Conservation (phyloP, 768 basidiomycete species). For the Leccinum ochraceum region DNA sequence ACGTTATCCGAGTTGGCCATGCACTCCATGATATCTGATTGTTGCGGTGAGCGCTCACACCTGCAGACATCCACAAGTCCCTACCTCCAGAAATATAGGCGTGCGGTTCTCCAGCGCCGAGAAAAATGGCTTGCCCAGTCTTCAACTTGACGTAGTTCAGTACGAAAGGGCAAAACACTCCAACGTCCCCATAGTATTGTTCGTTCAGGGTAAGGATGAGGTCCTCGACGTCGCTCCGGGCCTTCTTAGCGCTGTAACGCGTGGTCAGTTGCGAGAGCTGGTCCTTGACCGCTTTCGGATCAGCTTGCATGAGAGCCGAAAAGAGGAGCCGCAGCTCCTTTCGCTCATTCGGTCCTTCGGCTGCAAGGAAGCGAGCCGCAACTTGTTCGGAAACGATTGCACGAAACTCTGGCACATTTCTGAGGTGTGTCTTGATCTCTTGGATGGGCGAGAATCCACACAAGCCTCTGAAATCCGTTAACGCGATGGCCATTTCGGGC, state of each 20-base stretch:
- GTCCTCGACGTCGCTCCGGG: slow-evolving; percentile 51
- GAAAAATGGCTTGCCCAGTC: slow-evolving; percentile 89
- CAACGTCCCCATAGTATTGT: slow-evolving; percentile 92
- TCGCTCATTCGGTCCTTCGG: slow-evolving; percentile 34
- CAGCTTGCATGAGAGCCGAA: slow-evolving; percentile 81
- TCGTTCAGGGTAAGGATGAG: slow-evolving; percentile 62
- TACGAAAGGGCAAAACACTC: slow-evolving; percentile 88
- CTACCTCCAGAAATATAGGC: slow-evolving; percentile 93
- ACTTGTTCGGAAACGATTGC: slow-evolving; percentile 64
- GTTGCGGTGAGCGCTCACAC: slow-evolving; percentile 2
- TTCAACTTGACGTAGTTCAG: slow-evolving; percentile 82
- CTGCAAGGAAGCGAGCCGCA: slow-evolving; percentile 51
- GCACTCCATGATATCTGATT: slow-evolving; percentile 92
- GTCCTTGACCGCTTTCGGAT: slow-evolving; percentile 46
- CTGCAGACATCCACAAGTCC: slow-evolving; percentile 20
- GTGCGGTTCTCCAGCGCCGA: slow-evolving; percentile 96
- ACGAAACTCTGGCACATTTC: slow-evolving; percentile 72
- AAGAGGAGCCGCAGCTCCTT: slow-evolving; percentile 75
- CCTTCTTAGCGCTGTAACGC: slow-evolving; percentile 56
- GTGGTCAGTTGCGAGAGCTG: slow-evolving; percentile 59
- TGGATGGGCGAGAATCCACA: slow-evolving; percentile 90
- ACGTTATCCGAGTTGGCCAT: slow-evolving; percentile 99
- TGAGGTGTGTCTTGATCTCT: slow-evolving; percentile 67
- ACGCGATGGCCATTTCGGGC: slow-evolving; percentile 97
- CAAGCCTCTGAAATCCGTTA: slow-evolving; percentile 87